phyloP scores from a whole-genome alignment of 139 green algal genomes.

The Asterochloris sp. region DNA sequence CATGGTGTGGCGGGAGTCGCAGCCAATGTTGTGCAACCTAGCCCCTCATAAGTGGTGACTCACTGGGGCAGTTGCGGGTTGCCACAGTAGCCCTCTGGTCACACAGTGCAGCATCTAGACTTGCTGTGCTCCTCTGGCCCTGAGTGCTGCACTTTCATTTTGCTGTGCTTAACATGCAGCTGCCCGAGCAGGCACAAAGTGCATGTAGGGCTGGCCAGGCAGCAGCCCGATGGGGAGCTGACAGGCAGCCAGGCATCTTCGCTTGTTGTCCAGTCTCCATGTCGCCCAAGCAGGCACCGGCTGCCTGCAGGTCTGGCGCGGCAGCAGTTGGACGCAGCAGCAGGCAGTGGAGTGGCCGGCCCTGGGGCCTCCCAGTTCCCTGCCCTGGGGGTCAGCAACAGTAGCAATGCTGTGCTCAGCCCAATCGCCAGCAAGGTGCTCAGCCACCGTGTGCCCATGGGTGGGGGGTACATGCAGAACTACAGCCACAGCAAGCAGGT shows the following conservation, averaged over 20 bases:
- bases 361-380: too few relatives aligned
- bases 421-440: slow-evolving; percentile 11
- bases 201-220: background rate
- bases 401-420: background rate
- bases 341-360: background rate
- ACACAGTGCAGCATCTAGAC: too few relatives aligned
- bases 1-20: too few relatives aligned
- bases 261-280: background rate
- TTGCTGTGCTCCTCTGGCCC: too few relatives aligned
- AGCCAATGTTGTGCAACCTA: too few relatives aligned
- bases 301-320: background rate
- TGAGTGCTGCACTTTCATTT: too few relatives aligned
- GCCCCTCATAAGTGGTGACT: too few relatives aligned
- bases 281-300: background rate
- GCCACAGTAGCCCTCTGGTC: too few relatives aligned
- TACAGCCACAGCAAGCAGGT: background rate
- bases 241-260: background rate
- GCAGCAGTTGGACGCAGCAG: slow-evolving; percentile 11
- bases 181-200: background rate
- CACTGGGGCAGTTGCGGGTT: too few relatives aligned
- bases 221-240: background rate
- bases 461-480: slow-evolving; percentile 10
- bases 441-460: slow-evolving; percentile 8
- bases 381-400: slow-evolving; percentile 1
- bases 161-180: too few relatives aligned